phyloP scores from a whole-genome alignment of 1,284 basidiomycete genomes.

The Ustilago sp. region DNA sequence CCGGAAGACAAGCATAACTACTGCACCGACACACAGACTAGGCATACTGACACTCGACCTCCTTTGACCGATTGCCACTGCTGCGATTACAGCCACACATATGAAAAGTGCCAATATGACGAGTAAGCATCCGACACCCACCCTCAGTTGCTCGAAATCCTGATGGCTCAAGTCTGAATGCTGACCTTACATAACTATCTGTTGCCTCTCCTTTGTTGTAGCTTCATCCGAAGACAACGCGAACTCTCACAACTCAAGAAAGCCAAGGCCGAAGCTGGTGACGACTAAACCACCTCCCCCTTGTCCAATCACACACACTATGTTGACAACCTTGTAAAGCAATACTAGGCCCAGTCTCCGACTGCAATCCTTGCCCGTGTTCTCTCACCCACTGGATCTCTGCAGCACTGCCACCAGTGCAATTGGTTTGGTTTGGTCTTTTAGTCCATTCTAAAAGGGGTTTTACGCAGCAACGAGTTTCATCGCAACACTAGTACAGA shows the following conservation, averaged over 20 bases:
- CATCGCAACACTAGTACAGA: slow-evolving; percentile 52
- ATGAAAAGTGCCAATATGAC: slow-evolving; percentile 68
- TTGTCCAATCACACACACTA: neutral
- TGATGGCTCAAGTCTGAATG: neutral
- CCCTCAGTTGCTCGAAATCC: too few relatives aligned
- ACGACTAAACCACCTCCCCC: slow-evolving; percentile 18
- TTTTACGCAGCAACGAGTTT: slow-evolving; percentile 46
- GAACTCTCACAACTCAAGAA: slow-evolving; percentile 56
- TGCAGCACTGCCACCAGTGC: too few relatives aligned
- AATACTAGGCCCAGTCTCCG: neutral
- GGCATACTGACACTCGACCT: slow-evolving; percentile 11
- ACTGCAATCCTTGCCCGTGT: too few relatives aligned
- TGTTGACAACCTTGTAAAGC: neutral
- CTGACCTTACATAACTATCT: neutral
- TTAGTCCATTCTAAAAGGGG: too few relatives aligned
- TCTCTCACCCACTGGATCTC: too few relatives aligned
- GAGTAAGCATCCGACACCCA: slow-evolving; percentile 49
- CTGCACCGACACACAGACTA: neutral
- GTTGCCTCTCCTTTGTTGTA: slow-evolving; percentile 7
- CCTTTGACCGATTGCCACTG: neutral
- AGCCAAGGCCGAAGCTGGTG: slow-evolving; percentile 31
- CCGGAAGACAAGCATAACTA: neutral
- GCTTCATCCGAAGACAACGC: slow-evolving; percentile 59
- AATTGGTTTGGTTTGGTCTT: too few relatives aligned
- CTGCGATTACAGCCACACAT: slow-evolving; percentile 56